Conservation (phyloP, 2,329 filamentous ascomycete species). For the Amesomyces nigricolor region DNA sequence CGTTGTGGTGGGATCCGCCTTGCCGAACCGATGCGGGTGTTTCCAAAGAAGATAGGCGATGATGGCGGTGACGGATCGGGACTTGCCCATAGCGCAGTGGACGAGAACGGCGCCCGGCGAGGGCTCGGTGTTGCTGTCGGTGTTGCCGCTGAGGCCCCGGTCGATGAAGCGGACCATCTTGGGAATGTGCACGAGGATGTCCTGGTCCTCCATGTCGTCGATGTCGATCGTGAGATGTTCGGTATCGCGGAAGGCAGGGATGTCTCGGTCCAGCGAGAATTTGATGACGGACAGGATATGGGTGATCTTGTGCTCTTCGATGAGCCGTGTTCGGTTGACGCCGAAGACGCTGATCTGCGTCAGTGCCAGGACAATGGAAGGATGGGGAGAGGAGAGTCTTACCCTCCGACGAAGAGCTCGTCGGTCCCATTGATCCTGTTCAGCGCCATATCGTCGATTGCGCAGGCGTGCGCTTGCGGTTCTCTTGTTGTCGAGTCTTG, state of each 20-base stretch:
- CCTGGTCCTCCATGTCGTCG: constrained; percentile 85
- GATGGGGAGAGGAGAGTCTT: constrained; percentile 29
- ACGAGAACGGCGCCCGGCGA: constrained; percentile 45
- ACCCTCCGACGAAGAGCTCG: constrained; percentile 77
- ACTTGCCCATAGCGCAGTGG: constrained; percentile 90
- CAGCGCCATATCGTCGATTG: constrained; percentile 45
- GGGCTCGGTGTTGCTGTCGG: constrained; percentile 1
- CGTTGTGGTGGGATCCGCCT: constrained; percentile 41
- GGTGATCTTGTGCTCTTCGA: constrained; percentile 71
- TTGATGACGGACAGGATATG: constrained; percentile 79
- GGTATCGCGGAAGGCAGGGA: constrained; percentile 42
- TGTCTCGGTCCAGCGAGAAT: constrained; percentile 43
- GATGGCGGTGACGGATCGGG: constrained; percentile 77
- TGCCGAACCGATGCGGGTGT: constrained; percentile 49
- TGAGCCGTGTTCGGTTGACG: constrained; percentile 62
- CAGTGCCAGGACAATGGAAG: background rate
- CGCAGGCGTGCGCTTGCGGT: background rate
- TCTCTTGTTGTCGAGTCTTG: background rate
- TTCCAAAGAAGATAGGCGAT: constrained; percentile 79
- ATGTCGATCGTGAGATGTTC: constrained; percentile 75
- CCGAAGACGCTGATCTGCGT: constrained; percentile 63
- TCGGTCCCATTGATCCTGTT: constrained; percentile 63
- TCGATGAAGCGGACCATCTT: constrained; percentile 78
- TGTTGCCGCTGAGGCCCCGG: constrained; percentile 48
- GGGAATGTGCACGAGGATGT: constrained; percentile 76